These are phyloP conservation scores for Zygosaccharomyces pseudorouxii DNA, from an alignment of 805 yeast species.

Conservation along the genomic window DNA sequence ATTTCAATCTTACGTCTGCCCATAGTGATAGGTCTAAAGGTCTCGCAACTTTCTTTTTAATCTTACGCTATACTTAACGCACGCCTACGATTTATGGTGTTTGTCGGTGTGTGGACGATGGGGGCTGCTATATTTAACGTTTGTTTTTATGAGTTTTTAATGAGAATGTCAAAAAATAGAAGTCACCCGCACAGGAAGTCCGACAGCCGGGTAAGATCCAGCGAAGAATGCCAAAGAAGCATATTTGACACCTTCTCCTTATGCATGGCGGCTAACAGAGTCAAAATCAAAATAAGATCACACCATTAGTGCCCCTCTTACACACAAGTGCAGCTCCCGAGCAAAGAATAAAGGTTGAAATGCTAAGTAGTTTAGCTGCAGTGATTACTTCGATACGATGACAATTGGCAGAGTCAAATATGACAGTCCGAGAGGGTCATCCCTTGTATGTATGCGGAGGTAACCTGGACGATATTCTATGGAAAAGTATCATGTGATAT, in stretches of 20 bases:
- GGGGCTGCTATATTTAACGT: background rate
- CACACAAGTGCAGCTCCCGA: too few species aligned
- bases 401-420: too few species aligned
- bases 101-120: background rate
- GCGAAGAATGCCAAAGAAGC: background rate
- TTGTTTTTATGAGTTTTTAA: background rate
- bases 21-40: conserved; percentile 42
- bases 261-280: background rate
- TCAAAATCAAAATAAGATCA: background rate
- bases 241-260: background rate
- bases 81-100: background rate
- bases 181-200: conserved; percentile 1
- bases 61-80: background rate
- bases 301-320: too few species aligned
- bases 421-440: too few species aligned
- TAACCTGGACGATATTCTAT: too few species aligned
- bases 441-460: too few species aligned
- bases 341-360: too few species aligned
- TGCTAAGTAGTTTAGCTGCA: too few species aligned
- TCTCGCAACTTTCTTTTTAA: background rate
- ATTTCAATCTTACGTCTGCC: conserved; percentile 96
- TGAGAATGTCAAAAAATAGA: background rate
- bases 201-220: background rate
- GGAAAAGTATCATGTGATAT: too few species aligned
- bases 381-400: too few species aligned